Percentiles rank a stretch among this genome's conserved stretches.
Evolutionary conservation across 2,329 filamentous ascomycete genomes (phyloP).

Genomic region (Thermochaetoides dissita): DNA sequence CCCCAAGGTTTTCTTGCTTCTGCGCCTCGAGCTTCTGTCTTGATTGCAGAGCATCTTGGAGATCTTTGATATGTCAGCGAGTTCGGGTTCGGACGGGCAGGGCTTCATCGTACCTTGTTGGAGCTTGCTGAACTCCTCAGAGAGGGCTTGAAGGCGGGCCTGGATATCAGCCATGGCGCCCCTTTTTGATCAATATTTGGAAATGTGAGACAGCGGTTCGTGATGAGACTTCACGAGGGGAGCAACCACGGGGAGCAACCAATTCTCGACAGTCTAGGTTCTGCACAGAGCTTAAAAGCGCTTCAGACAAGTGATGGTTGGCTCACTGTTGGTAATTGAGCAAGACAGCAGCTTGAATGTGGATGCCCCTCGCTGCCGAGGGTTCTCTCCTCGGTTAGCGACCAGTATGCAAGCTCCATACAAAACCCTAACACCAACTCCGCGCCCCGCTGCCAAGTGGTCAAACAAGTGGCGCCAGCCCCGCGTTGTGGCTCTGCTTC

Average conservation of each 20-base stretch:
- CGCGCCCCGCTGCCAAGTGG: conserved; percentile 2
- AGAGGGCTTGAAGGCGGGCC: conserved; percentile 64
- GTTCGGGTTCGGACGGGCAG: neutral
- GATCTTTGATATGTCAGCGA: conserved; percentile 39
- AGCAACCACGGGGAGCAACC: too few species aligned
- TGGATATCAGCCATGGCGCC: conserved; percentile 55
- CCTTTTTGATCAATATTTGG: neutral
- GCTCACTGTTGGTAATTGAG: too few species aligned
- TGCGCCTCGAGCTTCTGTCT: conserved; percentile 89
- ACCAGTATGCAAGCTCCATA: too few species aligned
- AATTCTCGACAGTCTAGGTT: too few species aligned
- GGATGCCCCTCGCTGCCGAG: conserved; percentile 1
- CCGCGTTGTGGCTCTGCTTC: conserved; percentile 13
- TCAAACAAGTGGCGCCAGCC: conserved; percentile 12
- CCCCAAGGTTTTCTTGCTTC: conserved; percentile 79
- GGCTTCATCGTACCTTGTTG: conserved; percentile 51
- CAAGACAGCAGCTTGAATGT: neutral
- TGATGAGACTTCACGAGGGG: too few species aligned
- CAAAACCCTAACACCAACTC: conserved; percentile 6
- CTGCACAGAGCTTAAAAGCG: too few species aligned
- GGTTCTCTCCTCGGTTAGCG: too few species aligned
- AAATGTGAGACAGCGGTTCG: too few species aligned
- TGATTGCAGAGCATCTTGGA: conserved; percentile 61
- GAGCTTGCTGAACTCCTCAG: conserved; percentile 75
- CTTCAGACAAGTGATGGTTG: too few species aligned